Evolutionary conservation across 2,329 filamentous ascomycete species (phyloP), one percentile per base, ranked within the genome.

Genomic region (Xylaria multiplex): DNA sequence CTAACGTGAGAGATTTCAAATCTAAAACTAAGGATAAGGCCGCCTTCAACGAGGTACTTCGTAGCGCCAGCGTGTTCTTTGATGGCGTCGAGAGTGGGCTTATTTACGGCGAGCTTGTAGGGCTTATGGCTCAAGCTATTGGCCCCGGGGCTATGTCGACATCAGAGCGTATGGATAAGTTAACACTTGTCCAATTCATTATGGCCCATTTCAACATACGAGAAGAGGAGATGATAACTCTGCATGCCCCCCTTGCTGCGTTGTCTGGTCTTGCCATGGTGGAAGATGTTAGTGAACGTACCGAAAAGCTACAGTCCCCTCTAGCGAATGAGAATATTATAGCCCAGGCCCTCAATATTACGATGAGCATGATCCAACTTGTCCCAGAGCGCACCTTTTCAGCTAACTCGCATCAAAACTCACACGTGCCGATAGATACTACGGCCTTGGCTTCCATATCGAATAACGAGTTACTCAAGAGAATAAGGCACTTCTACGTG

Each of bases 51-150:
- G 96, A 99, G 77, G 93, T 98, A 2, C 85, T 98, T 71, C 89
- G 93, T 71, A 98, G 95, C 76, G 96, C 95, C 5, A 97, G 92
- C 75, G 91, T 96, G 46, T 99, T 99, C 80, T 99, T 99, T 72
- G 96, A 99, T 76, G 95, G 95, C 5, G 95, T 98, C 45, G 96
- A 99, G 79, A 97, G 94, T 73, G 91, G 92, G 7, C 83, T 98
- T 22, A 97, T 99, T 53, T 99, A 96, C 83, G 90, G 91, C 54
- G 93, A 97, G 75, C 84, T 97, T 62, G 82, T 93, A 62, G 83
- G 87, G 13, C 84, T 96, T 48, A 81, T 96, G 65, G 84, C 84
- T 1, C 84, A 88, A 71, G 82, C 86, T n/a, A 81, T 89, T 59
- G 81, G 82, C 2, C 80, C 84, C 5, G 82, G 82, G 24, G 79